Conservation (phyloP, 345 rosid genomes). For the Rhodamnia rubescens region DNA sequence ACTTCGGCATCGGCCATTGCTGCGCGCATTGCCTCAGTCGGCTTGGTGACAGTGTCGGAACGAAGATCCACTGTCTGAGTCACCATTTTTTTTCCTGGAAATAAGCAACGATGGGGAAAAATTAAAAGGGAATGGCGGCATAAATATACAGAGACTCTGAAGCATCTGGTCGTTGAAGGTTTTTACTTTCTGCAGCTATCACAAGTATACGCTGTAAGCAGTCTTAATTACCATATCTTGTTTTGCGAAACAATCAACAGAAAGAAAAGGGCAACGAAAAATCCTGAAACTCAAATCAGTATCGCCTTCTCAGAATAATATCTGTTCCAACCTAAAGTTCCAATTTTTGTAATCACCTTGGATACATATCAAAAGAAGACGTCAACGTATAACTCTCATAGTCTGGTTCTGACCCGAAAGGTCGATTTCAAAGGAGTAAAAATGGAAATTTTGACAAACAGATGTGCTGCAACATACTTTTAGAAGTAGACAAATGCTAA, state of each 20-base stretch:
- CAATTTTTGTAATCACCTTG: neutral
- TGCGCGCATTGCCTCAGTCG: constrained; percentile 79
- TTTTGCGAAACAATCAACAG: too few species aligned
- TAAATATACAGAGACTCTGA: neutral
- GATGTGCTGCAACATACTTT: neutral
- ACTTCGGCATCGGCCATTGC: constrained; percentile 91
- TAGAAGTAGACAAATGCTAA: neutral
- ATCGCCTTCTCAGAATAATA: neutral
- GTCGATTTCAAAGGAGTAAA: neutral
- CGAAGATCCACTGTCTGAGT: constrained; percentile 74
- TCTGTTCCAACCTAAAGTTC: neutral
- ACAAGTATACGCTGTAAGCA: too few species aligned
- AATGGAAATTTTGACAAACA: neutral
- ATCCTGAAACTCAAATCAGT: neutral
- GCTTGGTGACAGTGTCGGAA: constrained; percentile 86
- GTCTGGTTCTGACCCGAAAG: neutral
- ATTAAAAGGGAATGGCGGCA: neutral
- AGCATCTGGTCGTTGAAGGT: neutral
- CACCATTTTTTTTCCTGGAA: constrained; percentile 28
- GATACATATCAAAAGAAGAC: neutral
- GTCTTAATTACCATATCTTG: too few species aligned
- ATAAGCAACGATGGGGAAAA: neutral
- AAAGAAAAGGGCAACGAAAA: neutral
- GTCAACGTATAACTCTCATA: neutral
- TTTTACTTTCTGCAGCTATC: neutral